Conservation (phyloP, 805 yeast species). For the Yarrowia sp. region DNA sequence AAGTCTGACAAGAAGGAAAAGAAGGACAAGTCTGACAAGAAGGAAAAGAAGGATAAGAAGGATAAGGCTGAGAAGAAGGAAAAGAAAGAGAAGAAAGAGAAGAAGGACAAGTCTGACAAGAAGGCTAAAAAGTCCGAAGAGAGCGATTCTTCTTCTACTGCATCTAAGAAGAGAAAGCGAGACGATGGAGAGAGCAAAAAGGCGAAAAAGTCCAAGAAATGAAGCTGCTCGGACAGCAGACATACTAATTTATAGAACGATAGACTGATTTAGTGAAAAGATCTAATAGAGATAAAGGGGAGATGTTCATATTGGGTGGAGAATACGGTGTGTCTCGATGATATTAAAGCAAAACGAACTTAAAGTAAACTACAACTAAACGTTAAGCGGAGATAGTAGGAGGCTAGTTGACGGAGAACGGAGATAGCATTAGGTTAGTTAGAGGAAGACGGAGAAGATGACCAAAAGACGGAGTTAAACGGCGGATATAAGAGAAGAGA, state of each 20-base stretch:
- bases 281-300: background rate
- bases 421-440: too few species aligned
- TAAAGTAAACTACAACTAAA: too few species aligned
- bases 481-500: too few species aligned
- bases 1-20: slow-evolving; percentile 46
- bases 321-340: too few species aligned
- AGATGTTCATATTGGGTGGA: background rate
- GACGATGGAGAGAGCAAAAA: slow-evolving; percentile 32
- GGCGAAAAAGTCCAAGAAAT: slow-evolving; percentile 22
- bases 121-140: background rate
- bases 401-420: too few species aligned
- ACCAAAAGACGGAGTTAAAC: too few species aligned
- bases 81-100: slow-evolving; percentile 12
- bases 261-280: slow-evolving; percentile 12
- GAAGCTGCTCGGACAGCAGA: slow-evolving; percentile 10
- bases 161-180: slow-evolving; percentile 36
- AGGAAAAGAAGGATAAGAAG: slow-evolving; percentile 43
- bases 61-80: slow-evolving; percentile 25
- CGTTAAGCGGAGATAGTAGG: too few species aligned
- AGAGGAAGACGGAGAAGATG: too few species aligned
- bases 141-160: background rate
- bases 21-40: slow-evolving; percentile 47
- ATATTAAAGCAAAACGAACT: too few species aligned
- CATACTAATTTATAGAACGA: slow-evolving; percentile 29
- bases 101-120: slow-evolving; percentile 3